phyloP scores from a whole-genome alignment of 2,329 filamentous ascomycete species.

The Colletotrichum brevisporum region DNA sequence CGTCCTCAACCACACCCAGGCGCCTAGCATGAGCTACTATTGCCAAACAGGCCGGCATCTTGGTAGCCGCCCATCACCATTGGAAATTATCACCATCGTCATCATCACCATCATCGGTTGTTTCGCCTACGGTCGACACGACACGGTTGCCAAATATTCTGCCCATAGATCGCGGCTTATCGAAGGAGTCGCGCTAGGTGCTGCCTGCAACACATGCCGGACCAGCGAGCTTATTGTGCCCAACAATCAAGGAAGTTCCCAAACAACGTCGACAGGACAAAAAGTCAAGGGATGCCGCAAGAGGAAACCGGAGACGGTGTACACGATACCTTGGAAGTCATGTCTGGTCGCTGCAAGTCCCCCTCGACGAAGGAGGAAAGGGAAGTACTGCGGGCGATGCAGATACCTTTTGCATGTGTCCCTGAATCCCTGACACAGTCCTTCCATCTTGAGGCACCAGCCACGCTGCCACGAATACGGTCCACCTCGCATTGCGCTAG shows the following conservation, averaged over 20 bases:
- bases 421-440: not conserved
- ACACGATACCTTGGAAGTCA: slow-evolving; percentile 4
- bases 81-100: slow-evolving; percentile 4
- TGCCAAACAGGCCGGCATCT: slow-evolving; percentile 13
- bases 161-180: slow-evolving; percentile 6
- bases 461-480: slow-evolving; percentile 36
- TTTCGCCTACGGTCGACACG: slow-evolving; percentile 18
- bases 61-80: not conserved
- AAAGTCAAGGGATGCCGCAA: not conserved
- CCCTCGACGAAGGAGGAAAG: not conserved
- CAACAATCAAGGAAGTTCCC: slow-evolving; percentile 20
- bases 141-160: slow-evolving; percentile 16
- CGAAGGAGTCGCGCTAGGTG: slow-evolving; percentile 4
- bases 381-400: slow-evolving; percentile 5
- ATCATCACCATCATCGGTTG: slow-evolving; percentile 9
- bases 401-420: slow-evolving; percentile 15
- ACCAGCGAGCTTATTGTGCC: slow-evolving; percentile 21
- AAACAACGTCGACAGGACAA: not conserved
- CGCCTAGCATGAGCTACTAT: not conserved
- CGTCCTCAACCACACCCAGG: not conserved
- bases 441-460: slow-evolving; percentile 15
- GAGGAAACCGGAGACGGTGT: not conserved
- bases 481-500: slow-evolving; percentile 2
- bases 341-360: not conserved
- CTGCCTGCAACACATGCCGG: slow-evolving; percentile 20